Base-by-base conservation (phyloP, 495 filamentous ascomycete genomes). In the Xylaria longipes region DNA sequence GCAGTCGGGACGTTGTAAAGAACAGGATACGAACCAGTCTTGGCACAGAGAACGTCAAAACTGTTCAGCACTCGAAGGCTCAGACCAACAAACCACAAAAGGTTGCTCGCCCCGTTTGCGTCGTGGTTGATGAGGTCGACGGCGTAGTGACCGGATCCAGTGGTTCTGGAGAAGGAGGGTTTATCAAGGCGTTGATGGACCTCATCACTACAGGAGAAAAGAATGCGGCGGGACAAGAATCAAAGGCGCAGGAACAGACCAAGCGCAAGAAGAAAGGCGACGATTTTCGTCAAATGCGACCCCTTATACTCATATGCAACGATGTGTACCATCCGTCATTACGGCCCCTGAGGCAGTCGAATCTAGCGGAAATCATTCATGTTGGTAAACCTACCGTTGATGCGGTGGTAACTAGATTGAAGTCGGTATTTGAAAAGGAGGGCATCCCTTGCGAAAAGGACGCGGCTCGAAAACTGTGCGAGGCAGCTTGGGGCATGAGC, bases 41-140 rank as follows among this genome's bases (percentile, higher is more conserved):
- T 31, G 93, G 92, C 0, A 98, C 95, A 1, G 95, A 97, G 80
- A 96, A 93, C 68, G 94, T 98, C 73, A 95, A 93, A 79, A 92
- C 90, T 25, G 89, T 94, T 48, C 89, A 91, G 65, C 86, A 91
- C 48, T 90, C 86, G 72, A 89, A 89, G 45, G 84, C 84, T 11
- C 75, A 82, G 60, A 67, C 77, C 12, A 87, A 84, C 3, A 91
- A 92, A 72, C 85, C 90, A 7, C 87, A 89, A 61, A 93, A 92
- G 74, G 86, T 91, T n/a, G 93, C 91, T 15, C 92, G 90, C 68
- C 96, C 96, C 14, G 91, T 98, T 1, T 98, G 96, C 75, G 90
- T 99, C 7, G 89, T 99, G 12, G 92, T 99, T 1, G 96, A 99
- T 76, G 96, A 99, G 81, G 95, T 98, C 6, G 96, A 99, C 77